Evolutionary conservation across 177 flowering plant species (phyloP), one percentile per base, ranked within the genome.

Genomic region (Vitis hybrid): DNA sequence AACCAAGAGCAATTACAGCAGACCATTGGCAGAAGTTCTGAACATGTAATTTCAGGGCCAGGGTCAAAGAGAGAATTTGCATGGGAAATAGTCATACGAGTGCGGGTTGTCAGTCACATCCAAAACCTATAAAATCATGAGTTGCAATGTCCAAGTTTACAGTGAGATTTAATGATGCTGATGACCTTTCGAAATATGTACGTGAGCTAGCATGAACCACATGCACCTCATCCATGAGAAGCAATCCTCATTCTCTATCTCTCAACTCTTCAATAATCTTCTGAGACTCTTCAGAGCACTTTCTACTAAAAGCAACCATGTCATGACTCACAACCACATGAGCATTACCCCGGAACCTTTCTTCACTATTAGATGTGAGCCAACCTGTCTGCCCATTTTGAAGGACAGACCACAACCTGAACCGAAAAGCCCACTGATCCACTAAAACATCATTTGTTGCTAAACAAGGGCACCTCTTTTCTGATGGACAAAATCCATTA

Each of bases 381-480:
- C 97, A 97, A 62, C 95, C 88, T 14, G 92, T 94, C 64, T 96
- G 91, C 33, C 94, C 97, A 60, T 96, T 97, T 71, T 83, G 84
- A 59, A 96, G 89, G 70, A 91, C 88, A 60, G 98, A 92, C 99
- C 97, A 96, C 62, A 94, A 70, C 83, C 83, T 87, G 76, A 96
- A 96, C 79, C 94, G 98, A 73, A 89, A 96, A 70, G 98, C 98
- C 99, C 99, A 96, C 71, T 96, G 97, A 84, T 96, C 99, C 57
- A 96, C 99, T 53, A 98, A 96, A 68, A 96, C 97, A 75, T 97
- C 99, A 88, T 94, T 96, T 70, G 99, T 96, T 61, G 99, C 99
- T 68, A 92, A 83, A 79, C 98, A 96, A 78, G 94, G 95, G 75
- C 99, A 96, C 75, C 99, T 96, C 79, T 96, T 96, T 24, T 24